Evolutionary conservation across 805 yeast genomes (phyloP).

Genomic region (Candida michaelii): DNA sequence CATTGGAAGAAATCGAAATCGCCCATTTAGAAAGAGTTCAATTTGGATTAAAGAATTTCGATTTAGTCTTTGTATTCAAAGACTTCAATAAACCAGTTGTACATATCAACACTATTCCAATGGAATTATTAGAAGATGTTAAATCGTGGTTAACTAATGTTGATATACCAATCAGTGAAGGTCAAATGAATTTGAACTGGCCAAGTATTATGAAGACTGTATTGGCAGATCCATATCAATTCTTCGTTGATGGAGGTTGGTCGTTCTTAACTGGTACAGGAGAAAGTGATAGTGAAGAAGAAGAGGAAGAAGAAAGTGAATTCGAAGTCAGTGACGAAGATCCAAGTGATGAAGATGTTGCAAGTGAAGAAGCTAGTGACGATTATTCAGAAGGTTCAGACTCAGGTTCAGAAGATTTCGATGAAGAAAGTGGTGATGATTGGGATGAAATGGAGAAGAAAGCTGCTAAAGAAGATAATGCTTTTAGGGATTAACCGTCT

Average conservation of each 20-base stretch:
- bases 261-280: conserved; percentile 86
- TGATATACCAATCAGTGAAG: conserved; percentile 92
- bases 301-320: conserved; percentile 68
- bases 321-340: conserved; percentile 64
- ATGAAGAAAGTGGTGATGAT: conserved; percentile 45
- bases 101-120: conserved; percentile 92
- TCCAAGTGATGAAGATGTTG: conserved; percentile 62
- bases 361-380: conserved; percentile 46
- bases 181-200: conserved; percentile 96
- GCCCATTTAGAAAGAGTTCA: conserved; percentile 97
- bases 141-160: conserved; percentile 98
- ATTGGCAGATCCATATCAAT: conserved; percentile 88
- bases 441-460: conserved; percentile 65
- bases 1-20: conserved; percentile 87
- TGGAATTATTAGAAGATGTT: conserved; percentile 86
- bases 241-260: conserved; percentile 96
- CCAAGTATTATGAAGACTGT: conserved; percentile 91
- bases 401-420: conserved; percentile 30
- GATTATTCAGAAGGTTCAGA: conserved; percentile 42
- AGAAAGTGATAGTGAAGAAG: conserved; percentile 65
- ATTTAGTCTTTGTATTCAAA: conserved; percentile 92
- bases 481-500: conserved; percentile 22
- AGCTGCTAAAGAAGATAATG: conserved; percentile 49
- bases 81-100: conserved; percentile 86
- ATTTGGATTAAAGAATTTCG: conserved; percentile 94